Conservation (phyloP, 257 asterid species). For the Solanum peruvianum region DNA sequence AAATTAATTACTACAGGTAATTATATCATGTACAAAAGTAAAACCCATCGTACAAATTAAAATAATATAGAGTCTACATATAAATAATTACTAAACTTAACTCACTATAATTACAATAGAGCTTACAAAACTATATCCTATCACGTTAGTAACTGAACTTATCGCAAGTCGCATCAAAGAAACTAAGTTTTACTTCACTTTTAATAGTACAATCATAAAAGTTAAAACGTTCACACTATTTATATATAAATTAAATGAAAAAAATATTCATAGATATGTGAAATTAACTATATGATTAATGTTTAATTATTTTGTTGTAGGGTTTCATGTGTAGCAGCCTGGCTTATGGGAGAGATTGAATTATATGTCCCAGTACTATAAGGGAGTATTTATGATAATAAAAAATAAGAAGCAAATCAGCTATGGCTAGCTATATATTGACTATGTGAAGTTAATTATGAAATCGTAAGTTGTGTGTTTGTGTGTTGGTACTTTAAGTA, state of each 20-base stretch:
- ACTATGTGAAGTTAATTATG: neutral
- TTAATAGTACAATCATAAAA: too few relatives aligned
- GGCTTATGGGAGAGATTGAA: neutral
- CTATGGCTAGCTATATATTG: neutral
- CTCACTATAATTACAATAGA: too few relatives aligned
- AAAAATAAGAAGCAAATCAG: neutral
- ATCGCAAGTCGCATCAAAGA: neutral
- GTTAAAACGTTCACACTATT: neutral
- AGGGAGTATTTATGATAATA: neutral
- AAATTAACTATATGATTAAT: neutral
- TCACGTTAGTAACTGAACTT: neutral
- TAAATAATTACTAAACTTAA: neutral
- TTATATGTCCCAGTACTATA: neutral
- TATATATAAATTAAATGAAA: neutral
- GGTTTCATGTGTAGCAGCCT: neutral
- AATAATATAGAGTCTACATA: neutral
- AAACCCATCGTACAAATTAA: neutral
- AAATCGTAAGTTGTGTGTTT: neutral
- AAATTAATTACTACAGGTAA: neutral
- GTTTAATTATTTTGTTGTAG: neutral
- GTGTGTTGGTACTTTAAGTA: neutral
- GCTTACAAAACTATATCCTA: too few relatives aligned
- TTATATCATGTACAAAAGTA: neutral
- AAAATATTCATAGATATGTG: neutral
- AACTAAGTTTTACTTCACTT: neutral